Conservation (phyloP, 1,139 yeast species). For the Saccharomyces hybrid region DNA sequence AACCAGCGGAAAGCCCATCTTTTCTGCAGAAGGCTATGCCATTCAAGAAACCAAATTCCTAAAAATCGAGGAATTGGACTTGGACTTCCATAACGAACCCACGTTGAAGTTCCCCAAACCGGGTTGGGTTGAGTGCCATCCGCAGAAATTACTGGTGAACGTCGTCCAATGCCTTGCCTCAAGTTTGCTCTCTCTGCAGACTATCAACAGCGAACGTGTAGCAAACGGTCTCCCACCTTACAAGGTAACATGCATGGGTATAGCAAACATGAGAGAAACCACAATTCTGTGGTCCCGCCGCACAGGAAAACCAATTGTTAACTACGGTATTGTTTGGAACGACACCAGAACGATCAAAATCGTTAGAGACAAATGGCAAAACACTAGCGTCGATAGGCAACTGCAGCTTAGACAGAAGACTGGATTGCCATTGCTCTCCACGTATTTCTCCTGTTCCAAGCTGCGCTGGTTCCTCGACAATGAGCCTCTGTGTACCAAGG, state of each 20-base stretch:
- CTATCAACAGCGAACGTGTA: slow-evolving; percentile 43
- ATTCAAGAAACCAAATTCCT: slow-evolving; percentile 49
- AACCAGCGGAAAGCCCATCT: slow-evolving; percentile 41
- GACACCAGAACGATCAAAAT: slow-evolving; percentile 80
- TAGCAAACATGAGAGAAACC: slow-evolving; percentile 95
- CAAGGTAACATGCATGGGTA: slow-evolving; percentile 59
- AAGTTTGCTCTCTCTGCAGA: slow-evolving; percentile 50
- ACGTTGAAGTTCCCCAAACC: slow-evolving; percentile 69
- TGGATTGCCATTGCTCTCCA: slow-evolving; percentile 74
- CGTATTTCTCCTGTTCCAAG: slow-evolving; percentile 88
- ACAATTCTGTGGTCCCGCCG: slow-evolving; percentile 81
- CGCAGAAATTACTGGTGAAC: slow-evolving; percentile 72
- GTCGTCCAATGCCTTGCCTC: slow-evolving; percentile 72
- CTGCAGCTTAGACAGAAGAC: slow-evolving; percentile 56
- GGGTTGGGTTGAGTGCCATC: slow-evolving; percentile 95
- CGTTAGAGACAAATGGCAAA: slow-evolving; percentile 55
- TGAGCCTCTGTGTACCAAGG: slow-evolving; percentile 56
- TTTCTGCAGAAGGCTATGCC: slow-evolving; percentile 69
- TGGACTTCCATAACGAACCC: slow-evolving; percentile 48
- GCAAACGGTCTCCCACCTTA: slow-evolving; percentile 44
- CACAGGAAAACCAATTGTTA: slow-evolving; percentile 76
- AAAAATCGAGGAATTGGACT: slow-evolving; percentile 47
- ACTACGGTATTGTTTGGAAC: slow-evolving; percentile 89
- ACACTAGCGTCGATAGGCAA: slow-evolving; percentile 50
- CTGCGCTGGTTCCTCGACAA: slow-evolving; percentile 86